Evolutionary conservation across 1,139 yeast species (phyloP).

Genomic region (Suhomyces kunorum): DNA sequence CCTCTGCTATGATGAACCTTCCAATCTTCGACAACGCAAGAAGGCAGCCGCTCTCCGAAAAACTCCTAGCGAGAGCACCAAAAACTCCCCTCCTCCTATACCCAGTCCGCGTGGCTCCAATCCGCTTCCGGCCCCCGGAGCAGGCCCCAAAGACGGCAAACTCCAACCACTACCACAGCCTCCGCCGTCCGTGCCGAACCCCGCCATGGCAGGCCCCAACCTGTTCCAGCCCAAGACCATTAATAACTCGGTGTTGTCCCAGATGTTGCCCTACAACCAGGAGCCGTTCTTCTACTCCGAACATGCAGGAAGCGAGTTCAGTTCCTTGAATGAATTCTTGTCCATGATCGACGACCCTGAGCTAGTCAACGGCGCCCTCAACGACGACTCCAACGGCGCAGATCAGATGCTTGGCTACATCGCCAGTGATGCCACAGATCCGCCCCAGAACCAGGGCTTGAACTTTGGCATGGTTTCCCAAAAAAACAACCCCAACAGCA

Average conservation of each 20-base stretch:
- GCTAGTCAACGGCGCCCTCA: constrained; percentile 52
- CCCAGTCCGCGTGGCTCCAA: constrained; percentile 6
- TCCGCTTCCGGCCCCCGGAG: constrained; percentile 9
- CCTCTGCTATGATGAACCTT: constrained; percentile 80
- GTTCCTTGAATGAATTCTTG: constrained; percentile 84
- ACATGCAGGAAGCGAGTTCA: constrained; percentile 91
- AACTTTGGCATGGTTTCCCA: background rate
- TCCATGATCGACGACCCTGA: constrained; percentile 89
- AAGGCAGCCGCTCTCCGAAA: constrained; percentile 35
- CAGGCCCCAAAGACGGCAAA: constrained; percentile 8
- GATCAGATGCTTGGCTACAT: constrained; percentile 27
- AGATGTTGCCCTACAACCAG: constrained; percentile 54
- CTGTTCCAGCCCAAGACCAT: constrained; percentile 16
- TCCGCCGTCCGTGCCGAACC: constrained; percentile 5
- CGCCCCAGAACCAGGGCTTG: constrained; percentile 4
- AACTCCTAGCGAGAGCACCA: constrained; percentile 9
- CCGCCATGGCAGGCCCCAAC: constrained; percentile 13
- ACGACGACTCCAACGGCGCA: constrained; percentile 32
- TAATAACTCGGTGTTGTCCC: constrained; percentile 39
- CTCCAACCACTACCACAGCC: constrained; percentile 15
- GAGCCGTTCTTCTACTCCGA: constrained; percentile 84
- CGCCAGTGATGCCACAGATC: constrained; percentile 1
- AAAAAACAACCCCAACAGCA: background rate
- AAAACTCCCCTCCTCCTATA: constrained; percentile 10
- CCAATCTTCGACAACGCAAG: constrained; percentile 45